Base-by-base conservation (phyloP, 148 eudicot species). In the Dianthus caryophyllus region DNA sequence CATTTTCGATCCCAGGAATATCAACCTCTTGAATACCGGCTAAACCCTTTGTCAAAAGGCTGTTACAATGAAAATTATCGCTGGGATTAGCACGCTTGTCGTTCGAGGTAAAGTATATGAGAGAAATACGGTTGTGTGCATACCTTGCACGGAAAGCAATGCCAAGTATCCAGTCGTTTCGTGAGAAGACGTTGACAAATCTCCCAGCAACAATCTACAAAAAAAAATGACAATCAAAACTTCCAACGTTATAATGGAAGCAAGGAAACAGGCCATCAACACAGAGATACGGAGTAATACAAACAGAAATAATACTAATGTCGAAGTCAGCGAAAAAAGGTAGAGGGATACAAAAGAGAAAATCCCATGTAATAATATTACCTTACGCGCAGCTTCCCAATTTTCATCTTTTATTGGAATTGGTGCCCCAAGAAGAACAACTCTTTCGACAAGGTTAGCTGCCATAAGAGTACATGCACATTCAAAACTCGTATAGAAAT, bases 101-200 rank as follows among this genome's bases (percentile, higher is more conserved):
- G 39, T 22, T 15, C 38, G 27, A 24, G 21, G 50, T 18, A 55
- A 46, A 38, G n/a, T n/a, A n/a, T 31, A 59, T 3, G 1, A 25
- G 48, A 39, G 27, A 22, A 24, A 67, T 14, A 15, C 5, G 38
- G 18, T 49, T 6, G 41, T 18, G 48, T 47, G 59, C 75, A 53
- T 87, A 87, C 98, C 84, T 93, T 54, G 99, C 96, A 64, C 99
- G 99, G 77, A 94, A 94, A 54, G 99, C 99, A 64, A 94, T 77
- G 56, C 99, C 99, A 49, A 94, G 93, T 72, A 83, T 94, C 99
- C 99, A 94, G 79, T 90, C 99, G 75, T 85, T 88, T 44, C 81
- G 77, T 53, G 99, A 84, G 76, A 74, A 94, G 67, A 83, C 97
- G 75, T 94, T 90, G 67, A 88, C 75, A 47, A 90, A 94, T 86